Percentiles rank a stretch among this genome's conserved stretches.
phyloP scores from a whole-genome alignment of 805 yeast species.

The Wilhelminamyces savonicus region DNA sequence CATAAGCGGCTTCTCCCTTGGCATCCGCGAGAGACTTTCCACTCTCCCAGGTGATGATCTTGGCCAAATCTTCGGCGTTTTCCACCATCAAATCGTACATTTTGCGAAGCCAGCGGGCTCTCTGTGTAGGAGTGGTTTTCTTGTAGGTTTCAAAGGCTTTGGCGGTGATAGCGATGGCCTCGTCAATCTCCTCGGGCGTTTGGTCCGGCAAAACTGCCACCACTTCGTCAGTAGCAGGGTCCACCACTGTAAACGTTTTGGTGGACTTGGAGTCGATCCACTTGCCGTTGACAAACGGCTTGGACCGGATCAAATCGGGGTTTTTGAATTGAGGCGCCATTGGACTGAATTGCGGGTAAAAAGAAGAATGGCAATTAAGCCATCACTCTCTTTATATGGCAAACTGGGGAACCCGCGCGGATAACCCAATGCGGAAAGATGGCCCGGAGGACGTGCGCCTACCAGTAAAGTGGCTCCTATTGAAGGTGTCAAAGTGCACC shows the following conservation, averaged over 20 bases:
- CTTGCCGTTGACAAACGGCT: constrained; percentile 65
- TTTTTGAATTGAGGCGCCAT: no score
- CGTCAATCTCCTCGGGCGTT: constrained; percentile 40
- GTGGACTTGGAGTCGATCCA: constrained; percentile 49
- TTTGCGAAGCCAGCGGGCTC: constrained; percentile 46
- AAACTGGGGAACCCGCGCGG: no score
- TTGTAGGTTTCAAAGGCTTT: constrained; percentile 48
- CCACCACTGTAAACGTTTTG: constrained; percentile 54
- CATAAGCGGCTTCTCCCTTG: constrained; percentile 60
- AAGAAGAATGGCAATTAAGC: no score
- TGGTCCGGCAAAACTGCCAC: constrained; percentile 40
- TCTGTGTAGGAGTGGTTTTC: constrained; percentile 48
- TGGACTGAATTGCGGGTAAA: no score
- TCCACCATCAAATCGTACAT: constrained; percentile 50
- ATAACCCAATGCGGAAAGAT: no score
- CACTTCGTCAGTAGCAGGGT: constrained; percentile 57
- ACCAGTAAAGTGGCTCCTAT: no score
- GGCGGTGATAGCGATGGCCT: constrained; percentile 53
- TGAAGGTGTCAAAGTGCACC: no score
- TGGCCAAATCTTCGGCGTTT: constrained; percentile 61
- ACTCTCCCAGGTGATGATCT: constrained; percentile 59
- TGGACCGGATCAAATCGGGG: constrained; percentile 47
- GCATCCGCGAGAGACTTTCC: constrained; percentile 73
- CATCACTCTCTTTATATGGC: no score
- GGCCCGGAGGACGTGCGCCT: no score